phyloP scores from a whole-genome alignment of 2,329 filamentous ascomycete species.

The Grosmannia clavigera region DNA sequence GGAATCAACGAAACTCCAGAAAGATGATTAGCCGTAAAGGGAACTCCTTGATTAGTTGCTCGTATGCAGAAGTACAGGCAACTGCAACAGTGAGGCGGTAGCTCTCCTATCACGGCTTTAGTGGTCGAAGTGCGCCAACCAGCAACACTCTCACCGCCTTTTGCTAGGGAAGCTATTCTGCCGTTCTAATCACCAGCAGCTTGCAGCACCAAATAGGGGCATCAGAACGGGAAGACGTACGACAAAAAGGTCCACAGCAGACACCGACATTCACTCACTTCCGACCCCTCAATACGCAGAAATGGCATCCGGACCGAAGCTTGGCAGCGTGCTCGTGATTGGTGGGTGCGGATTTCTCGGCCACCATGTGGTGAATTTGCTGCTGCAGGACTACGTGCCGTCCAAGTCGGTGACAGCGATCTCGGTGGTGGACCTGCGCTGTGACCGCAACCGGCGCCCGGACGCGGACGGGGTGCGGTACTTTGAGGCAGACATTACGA shows the following conservation, averaged over 20 bases:
- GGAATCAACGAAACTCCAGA: neutral
- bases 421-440: constrained; percentile 61
- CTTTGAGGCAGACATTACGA: constrained; percentile 68
- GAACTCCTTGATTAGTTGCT: neutral
- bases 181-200: neutral
- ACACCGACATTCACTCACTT: neutral
- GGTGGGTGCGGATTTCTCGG: constrained; percentile 79
- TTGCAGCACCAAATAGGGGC: neutral
- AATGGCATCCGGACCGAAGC: constrained; percentile 22
- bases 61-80: neutral
- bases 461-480: constrained; percentile 48
- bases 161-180: neutral
- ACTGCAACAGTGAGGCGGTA: neutral
- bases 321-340: constrained; percentile 65
- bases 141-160: neutral
- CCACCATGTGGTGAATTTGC: constrained; percentile 66
- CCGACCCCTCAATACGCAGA: constrained; percentile 10
- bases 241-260: neutral
- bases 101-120: neutral
- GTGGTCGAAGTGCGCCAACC: neutral
- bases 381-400: constrained; percentile 46
- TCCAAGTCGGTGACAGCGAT: constrained; percentile 33
- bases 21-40: no score
- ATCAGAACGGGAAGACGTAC: neutral
- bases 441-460: constrained; percentile 52